These are phyloP conservation scores for Xylariomycetidae sp. DNA, from an alignment of 2,329 filamentous ascomycete genomes.

Conservation along the genomic window DNA sequence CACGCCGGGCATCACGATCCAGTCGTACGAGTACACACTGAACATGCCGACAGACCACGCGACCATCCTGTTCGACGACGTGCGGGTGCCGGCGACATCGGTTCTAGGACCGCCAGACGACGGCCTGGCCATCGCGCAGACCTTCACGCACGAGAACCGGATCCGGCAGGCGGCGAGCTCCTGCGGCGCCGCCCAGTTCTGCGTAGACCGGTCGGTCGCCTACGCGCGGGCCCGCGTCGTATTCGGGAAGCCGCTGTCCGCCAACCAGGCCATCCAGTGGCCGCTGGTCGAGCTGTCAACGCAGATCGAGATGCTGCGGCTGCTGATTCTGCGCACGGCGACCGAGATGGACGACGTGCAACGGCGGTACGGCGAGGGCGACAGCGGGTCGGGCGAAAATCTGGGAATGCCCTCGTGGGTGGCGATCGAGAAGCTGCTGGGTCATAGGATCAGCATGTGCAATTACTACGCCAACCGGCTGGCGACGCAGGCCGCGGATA, in stretches of 20 bases:
- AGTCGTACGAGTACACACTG: slow-evolving; percentile 60
- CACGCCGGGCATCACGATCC: slow-evolving; percentile 47
- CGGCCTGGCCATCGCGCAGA: slow-evolving; percentile 57
- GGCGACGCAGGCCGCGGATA: slow-evolving; percentile 56
- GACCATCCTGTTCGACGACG: slow-evolving; percentile 51
- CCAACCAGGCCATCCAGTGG: slow-evolving; percentile 61
- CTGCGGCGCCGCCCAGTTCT: slow-evolving; percentile 55
- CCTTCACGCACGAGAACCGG: slow-evolving; percentile 62
- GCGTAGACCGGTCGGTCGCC: slow-evolving; percentile 51
- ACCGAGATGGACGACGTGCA: slow-evolving; percentile 55
- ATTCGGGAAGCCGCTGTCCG: slow-evolving; percentile 51
- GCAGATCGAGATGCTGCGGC: slow-evolving; percentile 57
- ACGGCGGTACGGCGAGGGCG: slow-evolving; percentile 23
- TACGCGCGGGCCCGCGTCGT: slow-evolving; percentile 51
- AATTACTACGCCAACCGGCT: slow-evolving; percentile 62
- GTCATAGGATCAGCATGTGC: slow-evolving; percentile 61
- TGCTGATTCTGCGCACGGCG: slow-evolving; percentile 58
- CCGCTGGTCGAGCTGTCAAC: slow-evolving; percentile 59
- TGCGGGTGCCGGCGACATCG: slow-evolving; percentile 49
- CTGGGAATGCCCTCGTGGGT: slow-evolving; percentile 33
- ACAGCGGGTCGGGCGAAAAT: not conserved
- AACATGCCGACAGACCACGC: slow-evolving; percentile 66
- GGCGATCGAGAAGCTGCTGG: slow-evolving; percentile 53
- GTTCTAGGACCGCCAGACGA: slow-evolving; percentile 48
- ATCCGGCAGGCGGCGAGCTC: slow-evolving; percentile 60